These are phyloP conservation scores for Cyberlindnera maritima DNA, from an alignment of 805 yeast genomes.

Conservation along the genomic window DNA sequence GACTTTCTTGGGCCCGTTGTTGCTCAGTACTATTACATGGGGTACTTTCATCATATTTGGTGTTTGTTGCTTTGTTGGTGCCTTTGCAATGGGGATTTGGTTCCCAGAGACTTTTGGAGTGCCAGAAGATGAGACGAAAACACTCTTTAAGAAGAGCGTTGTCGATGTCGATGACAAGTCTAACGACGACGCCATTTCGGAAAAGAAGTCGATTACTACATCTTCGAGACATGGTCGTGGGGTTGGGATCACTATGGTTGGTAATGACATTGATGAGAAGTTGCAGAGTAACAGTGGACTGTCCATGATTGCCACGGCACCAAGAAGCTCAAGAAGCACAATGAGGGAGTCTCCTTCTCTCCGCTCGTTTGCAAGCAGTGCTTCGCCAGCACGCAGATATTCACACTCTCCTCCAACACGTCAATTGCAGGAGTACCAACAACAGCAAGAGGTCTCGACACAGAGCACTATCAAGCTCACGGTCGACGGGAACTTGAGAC, in stretches of 20 bases:
- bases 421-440: background rate
- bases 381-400: no score
- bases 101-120: constrained; percentile 45
- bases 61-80: constrained; percentile 31
- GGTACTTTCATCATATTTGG: constrained; percentile 42
- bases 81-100: constrained; percentile 28
- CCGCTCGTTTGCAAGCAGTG: no score
- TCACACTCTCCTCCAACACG: no score
- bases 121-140: background rate
- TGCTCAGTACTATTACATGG: constrained; percentile 35
- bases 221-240: background rate
- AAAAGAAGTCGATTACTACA: background rate
- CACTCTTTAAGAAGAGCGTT: no score
- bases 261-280: background rate
- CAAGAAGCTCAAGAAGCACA: background rate
- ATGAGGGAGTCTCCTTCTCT: no score
- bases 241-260: background rate
- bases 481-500: constrained; percentile 1
- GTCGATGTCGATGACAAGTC: background rate
- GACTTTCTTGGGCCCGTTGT: constrained; percentile 39
- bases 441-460: background rate
- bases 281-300: background rate
- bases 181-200: background rate
- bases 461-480: constrained; percentile 2
- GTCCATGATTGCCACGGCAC: background rate